Evolutionary conservation across 2,329 filamentous ascomycete species (phyloP), one percentile per base, ranked within the genome.

Genomic region (Phialocephala subalpina): DNA sequence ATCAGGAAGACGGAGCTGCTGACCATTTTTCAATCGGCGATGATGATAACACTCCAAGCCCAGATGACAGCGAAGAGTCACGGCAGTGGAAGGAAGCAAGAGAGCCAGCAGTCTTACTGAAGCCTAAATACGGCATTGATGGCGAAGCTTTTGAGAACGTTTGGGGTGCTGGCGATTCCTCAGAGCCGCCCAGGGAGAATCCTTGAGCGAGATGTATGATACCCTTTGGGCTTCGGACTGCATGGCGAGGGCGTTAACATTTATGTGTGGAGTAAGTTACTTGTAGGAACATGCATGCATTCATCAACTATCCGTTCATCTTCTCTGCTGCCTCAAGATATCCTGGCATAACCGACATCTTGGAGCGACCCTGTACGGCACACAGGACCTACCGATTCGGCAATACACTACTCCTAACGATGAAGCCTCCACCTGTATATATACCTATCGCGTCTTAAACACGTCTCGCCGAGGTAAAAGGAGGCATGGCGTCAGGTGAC

Each of bases 1-100:
- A 82, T 57, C 75, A 79, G 1, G 81, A 83, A 59, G 76, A 82
- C 5, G 79, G 81, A 14, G 77, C 78, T 25, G 75, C 76, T 12
- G 63, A 64, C 29, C 61, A 66, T 12, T 76, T 75, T 47, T 60
- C 69, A 38, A 61, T 75, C 40, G 73, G 71, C 20, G 71, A 75
- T 22, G 72, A 75, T n/a, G 76, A 53, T 29, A 72, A 77, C 35
- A 75, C 72, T 7, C 60, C 70, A 27, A 73, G 75, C 59, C 57
- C 60, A 9, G 75, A 77, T 40, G 76, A 79, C 27, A 78, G 78
- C 3, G 79, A 81, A 63, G 81, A 83, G 67, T 79, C 80, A 14
- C 69, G 70, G 53, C 76, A 78, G 29, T 85, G 83, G 82, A 77
- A 82, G 69, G 63, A 76, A 62, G 64, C 65, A n/a, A 61, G 61